Evolutionary conservation across 805 yeast species (phyloP).

Genomic region (Myxozyma neglecta): DNA sequence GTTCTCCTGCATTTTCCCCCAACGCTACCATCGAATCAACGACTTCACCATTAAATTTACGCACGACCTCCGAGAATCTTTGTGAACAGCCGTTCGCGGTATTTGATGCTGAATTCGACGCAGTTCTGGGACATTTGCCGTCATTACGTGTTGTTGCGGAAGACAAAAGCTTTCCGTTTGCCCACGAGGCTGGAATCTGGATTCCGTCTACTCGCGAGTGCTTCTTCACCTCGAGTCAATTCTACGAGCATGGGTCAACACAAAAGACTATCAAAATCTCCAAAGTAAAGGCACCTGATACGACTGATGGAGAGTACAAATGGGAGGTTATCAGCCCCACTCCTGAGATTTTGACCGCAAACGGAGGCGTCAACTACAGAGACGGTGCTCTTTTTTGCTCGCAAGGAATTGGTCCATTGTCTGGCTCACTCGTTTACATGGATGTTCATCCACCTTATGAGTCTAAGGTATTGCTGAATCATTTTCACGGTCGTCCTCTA

Average conservation of each 20-base stretch:
- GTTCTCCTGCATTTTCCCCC: neutral
- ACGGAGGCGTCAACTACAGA: conserved; percentile 36
- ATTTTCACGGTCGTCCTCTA: conserved; percentile 37
- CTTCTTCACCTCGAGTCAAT: conserved; percentile 37
- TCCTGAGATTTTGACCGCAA: conserved; percentile 32
- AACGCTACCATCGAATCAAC: neutral
- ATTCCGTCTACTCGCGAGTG: conserved; percentile 34
- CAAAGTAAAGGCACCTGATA: conserved; percentile 18
- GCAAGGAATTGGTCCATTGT: conserved; percentile 33
- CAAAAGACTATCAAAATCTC: conserved; percentile 9
- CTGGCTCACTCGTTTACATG: conserved; percentile 32
- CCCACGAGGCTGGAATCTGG: conserved; percentile 40
- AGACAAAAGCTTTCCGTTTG: conserved; percentile 32
- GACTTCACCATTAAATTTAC: neutral
- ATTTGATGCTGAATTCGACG: conserved; percentile 26
- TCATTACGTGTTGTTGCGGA: conserved; percentile 30
- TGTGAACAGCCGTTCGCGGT: conserved; percentile 29
- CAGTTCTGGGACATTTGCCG: conserved; percentile 29
- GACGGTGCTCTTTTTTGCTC: conserved; percentile 35
- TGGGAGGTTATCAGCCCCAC: conserved; percentile 32
- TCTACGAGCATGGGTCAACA: conserved; percentile 5
- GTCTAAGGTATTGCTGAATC: conserved; percentile 29
- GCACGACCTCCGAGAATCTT: conserved; percentile 1
- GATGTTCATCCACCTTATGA: conserved; percentile 31
- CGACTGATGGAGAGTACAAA: conserved; percentile 15